Conservation (phyloP, 2,329 filamentous ascomycete species). For the Geosmithia flava region DNA sequence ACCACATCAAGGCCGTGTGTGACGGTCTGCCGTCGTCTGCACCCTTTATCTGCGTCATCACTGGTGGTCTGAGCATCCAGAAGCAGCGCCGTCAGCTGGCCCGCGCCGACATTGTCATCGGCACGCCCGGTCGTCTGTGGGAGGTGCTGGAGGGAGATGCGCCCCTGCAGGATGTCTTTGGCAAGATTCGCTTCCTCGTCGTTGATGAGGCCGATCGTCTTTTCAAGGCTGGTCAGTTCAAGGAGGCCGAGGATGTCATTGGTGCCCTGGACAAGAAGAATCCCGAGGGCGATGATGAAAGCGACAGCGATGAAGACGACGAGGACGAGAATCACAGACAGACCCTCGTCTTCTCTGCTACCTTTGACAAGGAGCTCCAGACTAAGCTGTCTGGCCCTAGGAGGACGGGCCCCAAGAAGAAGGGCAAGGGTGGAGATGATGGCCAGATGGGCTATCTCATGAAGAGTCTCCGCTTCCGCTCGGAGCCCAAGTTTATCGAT, state of each 20-base stretch:
- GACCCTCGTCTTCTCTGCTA: slow-evolving; percentile 92
- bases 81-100: slow-evolving; percentile 83
- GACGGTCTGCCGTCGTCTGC: slow-evolving; percentile 35
- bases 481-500: slow-evolving; percentile 82
- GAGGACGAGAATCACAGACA: slow-evolving; percentile 47
- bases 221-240: slow-evolving; percentile 86
- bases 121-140: slow-evolving; percentile 86
- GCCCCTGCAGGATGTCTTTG: slow-evolving; percentile 57
- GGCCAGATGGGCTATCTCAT: slow-evolving; percentile 90
- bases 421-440: slow-evolving; percentile 38
- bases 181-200: slow-evolving; percentile 68
- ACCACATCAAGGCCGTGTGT: slow-evolving; percentile 70
- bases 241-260: slow-evolving; percentile 83
- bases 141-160: slow-evolving; percentile 74
- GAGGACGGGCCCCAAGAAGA: slow-evolving; percentile 41
- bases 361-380: slow-evolving; percentile 83
- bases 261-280: slow-evolving; percentile 63
- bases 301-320: slow-evolving; percentile 35
- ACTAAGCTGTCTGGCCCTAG: slow-evolving; percentile 64
- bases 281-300: slow-evolving; percentile 41
- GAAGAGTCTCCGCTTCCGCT: slow-evolving; percentile 77
- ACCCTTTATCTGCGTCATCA: slow-evolving; percentile 75
- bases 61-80: slow-evolving; percentile 83
- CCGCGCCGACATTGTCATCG: slow-evolving; percentile 84
- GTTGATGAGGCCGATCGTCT: slow-evolving; percentile 91